Percentiles rank a stretch among this genome's conserved stretches.
phyloP scores from a whole-genome alignment of 257 asterid genomes.

The Phtheirospermum japonicum region DNA sequence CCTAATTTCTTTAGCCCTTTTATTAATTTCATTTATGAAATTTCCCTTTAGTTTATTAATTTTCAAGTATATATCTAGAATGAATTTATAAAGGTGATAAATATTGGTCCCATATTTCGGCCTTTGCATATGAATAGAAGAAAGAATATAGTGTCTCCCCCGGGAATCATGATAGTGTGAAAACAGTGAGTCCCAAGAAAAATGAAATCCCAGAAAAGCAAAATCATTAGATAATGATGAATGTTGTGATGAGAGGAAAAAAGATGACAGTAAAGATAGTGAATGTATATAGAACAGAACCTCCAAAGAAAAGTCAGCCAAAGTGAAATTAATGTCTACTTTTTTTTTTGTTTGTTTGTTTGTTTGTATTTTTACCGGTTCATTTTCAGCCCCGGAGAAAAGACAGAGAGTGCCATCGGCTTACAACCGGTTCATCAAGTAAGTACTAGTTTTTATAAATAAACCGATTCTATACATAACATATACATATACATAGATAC shows the following conservation, averaged over 20 bases:
- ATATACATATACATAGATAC: neutral
- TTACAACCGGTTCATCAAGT: constrained; percentile 97
- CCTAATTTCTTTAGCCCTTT: too few species aligned
- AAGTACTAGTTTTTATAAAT: constrained; percentile 27
- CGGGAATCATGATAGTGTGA: constrained; percentile 46
- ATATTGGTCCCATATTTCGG: neutral
- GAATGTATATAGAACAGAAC: constrained; percentile 30
- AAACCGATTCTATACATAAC: neutral
- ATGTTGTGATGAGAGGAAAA: constrained; percentile 46
- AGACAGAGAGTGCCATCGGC: constrained; percentile 99
- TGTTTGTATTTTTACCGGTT: constrained; percentile 30
- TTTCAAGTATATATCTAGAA: too few species aligned
- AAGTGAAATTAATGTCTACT: constrained; percentile 38
- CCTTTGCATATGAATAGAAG: neutral
- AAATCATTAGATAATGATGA: constrained; percentile 91
- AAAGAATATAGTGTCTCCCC: constrained; percentile 31
- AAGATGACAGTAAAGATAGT: constrained; percentile 33
- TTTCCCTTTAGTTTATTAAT: too few species aligned
- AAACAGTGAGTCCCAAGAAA: constrained; percentile 9
- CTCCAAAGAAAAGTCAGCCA: constrained; percentile 54
- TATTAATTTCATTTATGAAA: too few species aligned
- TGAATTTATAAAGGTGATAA: too few species aligned
- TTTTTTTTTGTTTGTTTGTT: too few species aligned
- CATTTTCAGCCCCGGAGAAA: constrained; percentile 88
- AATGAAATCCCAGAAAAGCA: constrained; percentile 28